Base-by-base conservation (phyloP, 768 basidiomycete species). In the Lactifluus rugatus region DNA sequence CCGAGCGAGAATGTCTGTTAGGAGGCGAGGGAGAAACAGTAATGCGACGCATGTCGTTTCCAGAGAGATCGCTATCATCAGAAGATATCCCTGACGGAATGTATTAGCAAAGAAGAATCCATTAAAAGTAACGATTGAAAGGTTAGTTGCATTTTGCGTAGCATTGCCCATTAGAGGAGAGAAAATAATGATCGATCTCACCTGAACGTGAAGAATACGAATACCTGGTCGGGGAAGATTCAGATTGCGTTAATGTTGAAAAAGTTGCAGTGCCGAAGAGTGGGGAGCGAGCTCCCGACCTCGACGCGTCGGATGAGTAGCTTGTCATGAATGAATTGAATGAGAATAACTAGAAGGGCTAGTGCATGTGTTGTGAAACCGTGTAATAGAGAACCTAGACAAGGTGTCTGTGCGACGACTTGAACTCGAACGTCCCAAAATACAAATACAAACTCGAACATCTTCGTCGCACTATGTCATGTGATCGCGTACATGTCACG, bases 221-320 rank as follows among this genome's bases (percentile, higher is more conserved):
- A 66, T 77, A 74, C 73, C 81, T 76, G 69, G 84, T 81, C 11
- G 52, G 52, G 47, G 82, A 79, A 4, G 83, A 82, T 13, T 79
- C 76, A 5, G 82, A 74, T 45, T 73, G 73, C 17, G 80, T 76
- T 49, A 81, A 66, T 0, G 77, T 76, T 16, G 79, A 78, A 64
- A 76, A 81, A 0, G 81, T 81, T 19, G 79, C 76, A 46, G 82
- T 80, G 70, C 82, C 83, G 63, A 79, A 79, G 21, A 77, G 73
- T 23, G 83, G 85, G 49, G 85, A 86, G 75, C 83, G 78, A 21
- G 76, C 73, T 16, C 66, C 67, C 53, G 63, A 62, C 17, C 61
- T 66, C 37, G 70, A 69, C 58, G 65, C 64, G 37, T 67, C 66
- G 36, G 69, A 62, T 26, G 70, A 66, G 67, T 74, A 72, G 39